Evolutionary conservation across 176 grass and related monocot species (phyloP).

Genomic region (Canna indica): DNA sequence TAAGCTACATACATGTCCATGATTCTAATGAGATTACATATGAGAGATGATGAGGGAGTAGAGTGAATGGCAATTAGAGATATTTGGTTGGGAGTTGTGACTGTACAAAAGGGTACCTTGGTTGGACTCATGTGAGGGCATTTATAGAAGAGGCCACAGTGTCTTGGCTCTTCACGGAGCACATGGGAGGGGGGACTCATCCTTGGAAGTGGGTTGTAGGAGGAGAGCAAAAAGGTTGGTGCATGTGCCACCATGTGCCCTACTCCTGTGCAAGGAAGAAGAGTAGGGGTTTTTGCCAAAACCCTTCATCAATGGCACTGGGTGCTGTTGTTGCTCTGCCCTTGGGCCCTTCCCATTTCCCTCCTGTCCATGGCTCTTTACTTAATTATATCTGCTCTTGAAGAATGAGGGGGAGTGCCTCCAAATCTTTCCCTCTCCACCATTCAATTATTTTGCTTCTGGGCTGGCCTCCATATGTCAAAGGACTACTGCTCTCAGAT

Average conservation of each 20-base stretch:
- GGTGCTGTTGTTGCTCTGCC: background rate
- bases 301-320: background rate
- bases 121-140: constrained; percentile 16
- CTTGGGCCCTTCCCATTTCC: background rate
- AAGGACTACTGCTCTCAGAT: constrained; percentile 2
- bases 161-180: background rate
- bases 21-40: no score
- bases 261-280: background rate
- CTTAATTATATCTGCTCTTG: background rate
- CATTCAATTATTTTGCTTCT: constrained; percentile 15
- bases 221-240: background rate
- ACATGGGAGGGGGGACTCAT: constrained; percentile 11
- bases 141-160: constrained; percentile 6
- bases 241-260: constrained; percentile 23
- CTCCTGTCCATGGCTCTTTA: background rate
- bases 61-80: background rate
- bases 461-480: constrained; percentile 7
- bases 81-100: no score
- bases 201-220: background rate
- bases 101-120: background rate
- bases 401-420: background rate
- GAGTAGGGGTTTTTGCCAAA: background rate
- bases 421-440: constrained; percentile 10
- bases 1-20: no score
- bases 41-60: background rate